Base-by-base conservation (phyloP, 192 early-diverging fungal genomes). In the Spinellus fusiger region DNA sequence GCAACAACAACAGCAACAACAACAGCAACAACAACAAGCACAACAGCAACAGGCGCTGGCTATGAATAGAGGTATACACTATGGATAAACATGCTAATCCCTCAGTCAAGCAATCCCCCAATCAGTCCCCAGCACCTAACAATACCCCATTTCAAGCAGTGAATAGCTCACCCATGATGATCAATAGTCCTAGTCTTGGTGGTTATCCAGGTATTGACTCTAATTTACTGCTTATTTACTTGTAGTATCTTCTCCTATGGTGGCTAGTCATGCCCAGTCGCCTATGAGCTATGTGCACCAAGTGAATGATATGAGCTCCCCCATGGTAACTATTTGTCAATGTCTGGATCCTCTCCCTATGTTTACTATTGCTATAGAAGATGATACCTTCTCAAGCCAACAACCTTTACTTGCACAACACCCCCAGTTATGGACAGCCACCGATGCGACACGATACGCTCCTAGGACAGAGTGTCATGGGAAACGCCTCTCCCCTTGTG, bases 371-470 rank as follows among this genome's bases (percentile, higher is more conserved):
- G n/a, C n/a, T n/a, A n/a, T n/a, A n/a, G n/a, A n/a, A n/a, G n/a
- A n/a, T 62, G 16, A 62, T 49, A 9, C 35, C 40, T 5, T 48
- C 34, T 22, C 50, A 62, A 40, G 27, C 62, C 4, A 56, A 26
- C 16, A 28, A 54, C 31, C 55, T 40, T 37, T 29, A 37, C 7
- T 38, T 35, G 13, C 65, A 60, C 25, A 54, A 40, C n/a, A 44
- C 20, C 38, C 44, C 28, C 28, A 40, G 56, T 33, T 28, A 34
- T 0, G 13, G 31, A 2, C 62, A 64, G 20, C 62, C 37, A 18
- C 64, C 58, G 6, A 67, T 67, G 26, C 68, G 63, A 33, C 71
- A 72, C 12, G 62, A 69, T 37, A 62, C 62, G 32, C 16, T 54
- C 4, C 64, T 56, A 31, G 60, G 62, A 8, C 73, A 70, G 16